phyloP scores from a whole-genome alignment of 768 basidiomycete species.

The Gymnopilus dilepis region DNA sequence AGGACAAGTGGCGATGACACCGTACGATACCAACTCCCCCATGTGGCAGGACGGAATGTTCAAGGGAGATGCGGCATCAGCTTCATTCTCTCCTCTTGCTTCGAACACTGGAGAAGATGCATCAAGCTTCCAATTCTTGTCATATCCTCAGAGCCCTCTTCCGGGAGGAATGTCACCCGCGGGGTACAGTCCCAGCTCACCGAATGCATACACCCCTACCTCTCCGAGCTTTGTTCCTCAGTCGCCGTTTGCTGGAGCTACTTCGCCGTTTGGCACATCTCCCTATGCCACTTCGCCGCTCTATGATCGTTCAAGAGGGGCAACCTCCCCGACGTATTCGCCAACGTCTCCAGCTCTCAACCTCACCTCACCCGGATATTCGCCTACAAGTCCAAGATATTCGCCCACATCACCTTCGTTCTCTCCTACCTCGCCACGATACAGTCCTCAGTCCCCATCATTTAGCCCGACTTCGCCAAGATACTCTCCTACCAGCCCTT shows the following conservation, averaged over 20 bases:
- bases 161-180: slow-evolving; percentile 90
- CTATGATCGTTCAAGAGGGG: slow-evolving; percentile 63
- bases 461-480: slow-evolving; percentile 91
- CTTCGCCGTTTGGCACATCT: slow-evolving; percentile 82
- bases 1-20: slow-evolving; percentile 93
- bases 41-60: slow-evolving; percentile 79
- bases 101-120: slow-evolving; percentile 86
- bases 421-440: slow-evolving; percentile 84
- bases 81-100: slow-evolving; percentile 95
- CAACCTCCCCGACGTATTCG: slow-evolving; percentile 85
- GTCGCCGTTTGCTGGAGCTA: slow-evolving; percentile 82
- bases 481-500: slow-evolving; percentile 89
- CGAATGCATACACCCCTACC: slow-evolving; percentile 86
- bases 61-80: slow-evolving; percentile 83
- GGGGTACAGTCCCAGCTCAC: slow-evolving; percentile 91
- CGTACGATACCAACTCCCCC: slow-evolving; percentile 92
- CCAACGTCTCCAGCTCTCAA: slow-evolving; percentile 87
- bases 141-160: slow-evolving; percentile 85
- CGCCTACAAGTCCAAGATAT: slow-evolving; percentile 85
- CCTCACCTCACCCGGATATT: slow-evolving; percentile 83
- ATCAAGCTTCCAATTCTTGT: slow-evolving; percentile 71
- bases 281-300: slow-evolving; percentile 88
- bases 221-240: slow-evolving; percentile 86
- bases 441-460: slow-evolving; percentile 88
- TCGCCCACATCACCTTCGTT: slow-evolving; percentile 86